Evolutionary conservation across 805 yeast genomes (phyloP), one percentile per base, ranked within the genome.

Genomic region (Starmerella vaccinii): DNA sequence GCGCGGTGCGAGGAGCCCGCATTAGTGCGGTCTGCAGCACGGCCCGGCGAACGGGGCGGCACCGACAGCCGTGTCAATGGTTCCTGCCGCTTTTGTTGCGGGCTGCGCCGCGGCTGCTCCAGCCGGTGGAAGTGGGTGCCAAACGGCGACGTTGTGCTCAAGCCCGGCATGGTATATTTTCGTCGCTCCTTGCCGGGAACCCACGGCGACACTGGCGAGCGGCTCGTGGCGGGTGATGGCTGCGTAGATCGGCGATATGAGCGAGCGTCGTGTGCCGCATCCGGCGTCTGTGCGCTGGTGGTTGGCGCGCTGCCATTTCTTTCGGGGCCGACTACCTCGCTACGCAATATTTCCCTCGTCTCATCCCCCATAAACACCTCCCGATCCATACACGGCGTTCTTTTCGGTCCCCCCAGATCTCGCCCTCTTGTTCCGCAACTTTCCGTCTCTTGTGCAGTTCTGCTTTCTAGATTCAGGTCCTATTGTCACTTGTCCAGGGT

Each of bases 361-460:
- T 48, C 51, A 34, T 48, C 51, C 8, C 51, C 51, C 46, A 42
- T 42, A 43, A 21, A 32, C 13, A 43, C 46, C 38, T 43, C 38
- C 29, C 30, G 46, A 30, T 30, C 26, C 46, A 43, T 43, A 12
- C 16, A 19, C 19, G 22, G 26, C 21, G 4, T 5, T 7, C 16
- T 27, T 10, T 13, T 3, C 10, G n/a, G 22, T 22, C 15, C 27
- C 46, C 24, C 24, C 24, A 23, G n/a, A 26, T 18, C 24, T 41
- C n/a, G 34, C 34, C 34, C 13, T 10, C 19, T n/a, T 12, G 12
- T 10, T 6, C 19, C 9, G 30, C 30, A 15, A 4, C 18, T 23
- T 23, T 4, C 43, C 15, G 7, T 21, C 5, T 32, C 43, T 39
- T 23, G 30, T 21, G n/a, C 23, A 12, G 6, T 24, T 18, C 5